A percentile compares a stretch with the other conserved stretches of the same genome.
Evolutionary conservation across 2,329 filamentous ascomycete genomes (phyloP).

Genomic region (Hypoxylon sp.): DNA sequence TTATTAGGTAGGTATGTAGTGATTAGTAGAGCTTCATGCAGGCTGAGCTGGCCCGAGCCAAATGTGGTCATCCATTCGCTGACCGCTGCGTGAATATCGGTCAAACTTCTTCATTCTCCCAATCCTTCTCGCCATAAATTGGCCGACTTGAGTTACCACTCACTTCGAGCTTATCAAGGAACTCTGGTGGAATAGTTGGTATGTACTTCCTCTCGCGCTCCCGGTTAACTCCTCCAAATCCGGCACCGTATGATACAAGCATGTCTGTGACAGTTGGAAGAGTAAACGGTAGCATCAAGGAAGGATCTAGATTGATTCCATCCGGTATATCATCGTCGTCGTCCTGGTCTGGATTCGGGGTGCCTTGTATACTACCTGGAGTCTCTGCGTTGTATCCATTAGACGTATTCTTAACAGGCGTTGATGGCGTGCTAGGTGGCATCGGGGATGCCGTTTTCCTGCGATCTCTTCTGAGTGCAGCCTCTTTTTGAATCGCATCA

Average conservation of each 20-base stretch:
- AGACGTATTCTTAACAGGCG: constrained; percentile 54
- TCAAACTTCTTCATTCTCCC: constrained; percentile 73
- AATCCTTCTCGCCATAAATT: constrained; percentile 74
- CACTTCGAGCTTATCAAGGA: constrained; percentile 85
- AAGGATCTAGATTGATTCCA: constrained; percentile 85
- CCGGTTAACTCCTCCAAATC: constrained; percentile 91
- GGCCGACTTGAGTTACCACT: constrained; percentile 64
- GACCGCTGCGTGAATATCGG: constrained; percentile 30
- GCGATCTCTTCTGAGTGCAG: constrained; percentile 69
- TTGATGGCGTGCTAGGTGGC: constrained; percentile 53
- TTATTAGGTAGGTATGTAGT: constrained; percentile 38
- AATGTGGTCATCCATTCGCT: constrained; percentile 32
- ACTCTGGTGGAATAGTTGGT: constrained; percentile 93
- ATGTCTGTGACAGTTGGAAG: constrained; percentile 97
- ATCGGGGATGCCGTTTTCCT: constrained; percentile 62
- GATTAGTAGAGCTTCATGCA: constrained; percentile 44
- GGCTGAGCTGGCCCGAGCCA: constrained; percentile 36
- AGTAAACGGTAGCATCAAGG: constrained; percentile 94
- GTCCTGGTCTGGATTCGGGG: constrained; percentile 61
- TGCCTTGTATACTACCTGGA: constrained; percentile 58
- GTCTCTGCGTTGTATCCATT: constrained; percentile 62
- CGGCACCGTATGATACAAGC: constrained; percentile 94
- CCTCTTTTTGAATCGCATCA: constrained; percentile 81
- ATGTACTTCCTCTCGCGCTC: constrained; percentile 96
- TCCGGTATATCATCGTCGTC: constrained; percentile 79